Evolutionary conservation across 179 eudicot species (phyloP).

Genomic region (Spinacia oleracea): DNA sequence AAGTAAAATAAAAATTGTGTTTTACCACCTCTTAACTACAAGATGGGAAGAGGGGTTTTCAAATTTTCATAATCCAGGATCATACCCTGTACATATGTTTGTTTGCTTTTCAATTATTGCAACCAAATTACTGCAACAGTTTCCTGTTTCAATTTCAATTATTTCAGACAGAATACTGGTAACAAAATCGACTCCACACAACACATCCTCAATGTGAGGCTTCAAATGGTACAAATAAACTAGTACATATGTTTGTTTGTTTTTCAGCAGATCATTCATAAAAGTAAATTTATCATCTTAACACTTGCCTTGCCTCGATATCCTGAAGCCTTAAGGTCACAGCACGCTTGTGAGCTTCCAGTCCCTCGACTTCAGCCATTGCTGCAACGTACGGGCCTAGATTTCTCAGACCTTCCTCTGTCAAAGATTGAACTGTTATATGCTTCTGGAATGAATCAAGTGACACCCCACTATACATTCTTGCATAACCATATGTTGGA

Average conservation of each 20-base stretch:
- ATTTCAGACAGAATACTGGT: not conserved
- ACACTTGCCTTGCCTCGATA: conserved; percentile 55
- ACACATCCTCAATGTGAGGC: not conserved
- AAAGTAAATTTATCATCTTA: conserved; percentile 8
- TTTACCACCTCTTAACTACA: too few relatives aligned
- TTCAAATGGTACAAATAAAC: conserved; percentile 6
- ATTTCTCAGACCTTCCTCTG: conserved; percentile 85
- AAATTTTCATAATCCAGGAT: too few relatives aligned
- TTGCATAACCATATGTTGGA: conserved; percentile 78
- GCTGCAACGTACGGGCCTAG: conserved; percentile 90
- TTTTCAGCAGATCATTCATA: not conserved
- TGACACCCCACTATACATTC: conserved; percentile 95
- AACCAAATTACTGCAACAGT: not conserved
- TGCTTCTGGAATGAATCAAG: conserved; percentile 91
- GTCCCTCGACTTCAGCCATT: conserved; percentile 90
- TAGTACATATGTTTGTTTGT: not conserved
- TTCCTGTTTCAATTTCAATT: not conserved
- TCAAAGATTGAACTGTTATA: conserved; percentile 91
- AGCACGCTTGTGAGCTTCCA: conserved; percentile 98
- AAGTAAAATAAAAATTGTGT: too few relatives aligned
- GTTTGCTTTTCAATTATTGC: too few relatives aligned
- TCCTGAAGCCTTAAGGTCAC: conserved; percentile 87
- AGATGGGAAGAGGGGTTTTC: too few relatives aligned
- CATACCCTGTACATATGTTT: too few relatives aligned
- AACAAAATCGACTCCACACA: not conserved